Evolutionary conservation across 2,329 filamentous ascomycete species (phyloP), one percentile per base, ranked within the genome.

Genomic region (Monascus ruber): DNA sequence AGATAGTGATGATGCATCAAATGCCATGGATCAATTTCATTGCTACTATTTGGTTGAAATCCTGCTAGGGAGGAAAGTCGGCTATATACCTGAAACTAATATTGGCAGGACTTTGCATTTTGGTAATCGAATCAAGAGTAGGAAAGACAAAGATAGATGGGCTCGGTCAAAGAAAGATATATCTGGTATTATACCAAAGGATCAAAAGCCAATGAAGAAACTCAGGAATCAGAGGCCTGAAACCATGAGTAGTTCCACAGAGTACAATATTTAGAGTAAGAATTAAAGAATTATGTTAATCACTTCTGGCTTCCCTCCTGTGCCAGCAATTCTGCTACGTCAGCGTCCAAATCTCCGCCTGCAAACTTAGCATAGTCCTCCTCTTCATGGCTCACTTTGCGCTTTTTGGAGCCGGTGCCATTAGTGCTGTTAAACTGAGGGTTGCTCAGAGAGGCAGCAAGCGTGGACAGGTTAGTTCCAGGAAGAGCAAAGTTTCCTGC

Each of bases 241-340:
- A 17, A 17, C 17, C 17, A 17, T 17, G 2, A 17, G 17, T 17
- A 17, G 17, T 17, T 17, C 17, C 17, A 17, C 17, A 3, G 17
- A 17, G 17, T 17, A 17, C 17, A 17, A 17, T 17, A 17, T 17
- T 17, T 17, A 17, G 17, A 17, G 17, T 17, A 17, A 17, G 17
- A 17, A 17, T 3, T 17, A 17, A 17, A 17, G 17, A 17, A 17
- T 17, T 17, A 17, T 17, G 17, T 11, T 11, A 7, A 11, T 34
- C 26, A 36, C 34, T 51, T 45, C 17, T 43, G 28, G 36, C 52
- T 50, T 36, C 56, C 62, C 45, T 69, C 67, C 42, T 68, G 66
- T 40, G 70, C 66, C 47, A 78, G 57, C 57, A 81, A 64, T 44
- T 75, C 73, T 6, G 73, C 73, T 35, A 81, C 71, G 55, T 79